Base-by-base conservation (phyloP, 805 yeast genomes). In the Ogataea ramenticola region DNA sequence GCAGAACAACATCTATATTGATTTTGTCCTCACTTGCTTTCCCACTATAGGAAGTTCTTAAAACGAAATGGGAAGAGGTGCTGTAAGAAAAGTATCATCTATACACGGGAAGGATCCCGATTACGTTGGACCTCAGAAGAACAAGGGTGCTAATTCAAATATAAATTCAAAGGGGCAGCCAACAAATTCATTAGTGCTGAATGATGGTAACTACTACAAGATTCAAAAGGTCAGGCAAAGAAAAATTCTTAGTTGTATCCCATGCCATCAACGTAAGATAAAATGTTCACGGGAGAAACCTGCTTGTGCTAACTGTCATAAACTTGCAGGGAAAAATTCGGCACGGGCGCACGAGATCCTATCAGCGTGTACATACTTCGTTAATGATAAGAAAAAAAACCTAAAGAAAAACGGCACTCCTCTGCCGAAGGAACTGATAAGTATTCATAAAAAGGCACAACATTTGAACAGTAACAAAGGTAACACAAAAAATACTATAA, bases 201-300 rank as follows among this genome's bases (percentile, higher is more conserved):
- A 54, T 10, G 54, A 51, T 36, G 59, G 59, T 10, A 74, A 73
- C 49, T 73, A 78, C 7, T 74, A 75, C 66, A 79, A 79, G 56
- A 74, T 77, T 16, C 86, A 79, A 51, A 76, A 74, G 46, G 65
- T 79, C 3, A 71, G 86, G 48, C 86, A 79, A 56, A 57, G 86
- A 43, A 72, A 72, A 52, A 77, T 79, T 37, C 64, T 74, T 37
- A 69, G 76, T 43, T 79, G 86, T 57, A 76, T 79, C 14, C 72
- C 80, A 33, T 79, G 86, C 49, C 86, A 79, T 56, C 76, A 78
- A 46, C 75, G 81, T 57, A 81, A 81, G 60, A 78, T 81, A 49
- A 79, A 79, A 52, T 82, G 88, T 60, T 78, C 80, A 15, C 72
- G 83, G 45, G 72, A 68, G 37, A 72, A 68, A 30, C 86, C 86